Conservation (phyloP, 352 stramenopile genomes). For the Globisporangium solare region DNA sequence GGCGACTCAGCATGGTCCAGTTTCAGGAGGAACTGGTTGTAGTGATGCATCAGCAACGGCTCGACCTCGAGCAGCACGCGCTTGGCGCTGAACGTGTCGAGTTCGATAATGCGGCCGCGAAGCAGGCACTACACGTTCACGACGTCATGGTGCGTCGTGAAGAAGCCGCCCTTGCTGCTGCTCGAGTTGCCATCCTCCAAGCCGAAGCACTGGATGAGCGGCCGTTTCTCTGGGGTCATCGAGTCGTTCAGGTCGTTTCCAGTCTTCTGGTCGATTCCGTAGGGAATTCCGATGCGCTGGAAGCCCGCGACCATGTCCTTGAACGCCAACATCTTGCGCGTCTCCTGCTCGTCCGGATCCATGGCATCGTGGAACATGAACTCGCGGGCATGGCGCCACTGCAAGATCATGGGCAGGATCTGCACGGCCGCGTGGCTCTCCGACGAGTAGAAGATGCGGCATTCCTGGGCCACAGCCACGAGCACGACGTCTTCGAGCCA, state of each 20-base stretch:
- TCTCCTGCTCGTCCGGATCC: conserved; percentile 62
- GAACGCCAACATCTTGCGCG: conserved; percentile 62
- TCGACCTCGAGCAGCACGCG: conserved; percentile 47
- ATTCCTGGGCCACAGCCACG: conserved; percentile 32
- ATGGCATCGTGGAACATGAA: conserved; percentile 61
- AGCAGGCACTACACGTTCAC: conserved; percentile 48
- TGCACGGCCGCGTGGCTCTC: conserved; percentile 58
- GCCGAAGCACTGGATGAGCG: conserved; percentile 64
- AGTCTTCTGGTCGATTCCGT: conserved; percentile 26
- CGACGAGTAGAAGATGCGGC: conserved; percentile 61
- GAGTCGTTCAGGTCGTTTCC: conserved; percentile 31
- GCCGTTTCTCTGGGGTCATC: conserved; percentile 73
- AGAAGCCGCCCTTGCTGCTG: conserved; percentile 43
- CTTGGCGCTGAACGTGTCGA: conserved; percentile 55
- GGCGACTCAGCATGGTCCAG: conserved; percentile 58
- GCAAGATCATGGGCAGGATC: conserved; percentile 60
- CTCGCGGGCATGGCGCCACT: conserved; percentile 65
- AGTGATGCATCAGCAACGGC: conserved; percentile 53
- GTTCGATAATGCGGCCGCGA: conserved; percentile 27
- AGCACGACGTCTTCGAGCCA: conserved; percentile 65
- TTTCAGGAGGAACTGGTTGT: conserved; percentile 61
- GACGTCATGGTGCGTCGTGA: conserved; percentile 71
- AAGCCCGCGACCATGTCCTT: conserved; percentile 50
- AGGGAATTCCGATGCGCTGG: conserved; percentile 52
- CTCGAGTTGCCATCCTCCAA: conserved; percentile 25